Conservation (phyloP, 345 rosid species). For the Noccaea bulbosa region DNA sequence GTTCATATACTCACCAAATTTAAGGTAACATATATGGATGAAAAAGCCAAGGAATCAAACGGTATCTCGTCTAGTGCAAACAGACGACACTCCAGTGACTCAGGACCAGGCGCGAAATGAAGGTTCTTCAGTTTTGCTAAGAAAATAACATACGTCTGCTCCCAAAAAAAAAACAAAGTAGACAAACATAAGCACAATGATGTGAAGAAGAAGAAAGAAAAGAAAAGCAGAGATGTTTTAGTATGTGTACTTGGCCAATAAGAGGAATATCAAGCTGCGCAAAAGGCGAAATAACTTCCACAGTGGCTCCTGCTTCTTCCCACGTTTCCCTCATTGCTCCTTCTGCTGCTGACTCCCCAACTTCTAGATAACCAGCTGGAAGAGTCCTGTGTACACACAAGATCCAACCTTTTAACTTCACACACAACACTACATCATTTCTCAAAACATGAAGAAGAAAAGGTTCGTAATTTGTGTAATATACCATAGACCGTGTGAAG, state of each 20-base stretch:
- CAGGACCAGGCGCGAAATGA: slow-evolving; percentile 86
- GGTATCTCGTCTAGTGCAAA: slow-evolving; percentile 83
- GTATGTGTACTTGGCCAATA: slow-evolving; percentile 72
- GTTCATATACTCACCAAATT: slow-evolving; percentile 63
- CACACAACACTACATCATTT: slow-evolving; percentile 4
- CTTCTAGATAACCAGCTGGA: slow-evolving; percentile 98
- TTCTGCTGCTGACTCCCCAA: slow-evolving; percentile 94
- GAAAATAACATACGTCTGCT: slow-evolving; percentile 92
- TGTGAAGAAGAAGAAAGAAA: slow-evolving; percentile 3
- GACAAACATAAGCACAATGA: slow-evolving; percentile 19
- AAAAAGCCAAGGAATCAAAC: slow-evolving; percentile 88
- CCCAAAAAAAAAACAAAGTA: slow-evolving; percentile 43
- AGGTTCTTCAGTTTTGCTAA: slow-evolving; percentile 83
- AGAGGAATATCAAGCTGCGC: slow-evolving; percentile 92
- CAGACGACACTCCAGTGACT: slow-evolving; percentile 85
- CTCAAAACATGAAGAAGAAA: background rate
- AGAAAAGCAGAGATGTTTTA: slow-evolving; percentile 5
- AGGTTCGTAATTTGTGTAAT: background rate
- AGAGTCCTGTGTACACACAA: slow-evolving; percentile 69
- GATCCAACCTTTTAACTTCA: slow-evolving; percentile 9
- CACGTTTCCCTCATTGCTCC: slow-evolving; percentile 95
- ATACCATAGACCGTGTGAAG: slow-evolving; percentile 77
- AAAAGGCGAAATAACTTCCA: slow-evolving; percentile 87
- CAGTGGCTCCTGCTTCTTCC: slow-evolving; percentile 97
- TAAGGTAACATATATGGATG: slow-evolving; percentile 82